phyloP scores from a whole-genome alignment of 192 early-diverging fungal genomes.

The Thamnidium elegans region DNA sequence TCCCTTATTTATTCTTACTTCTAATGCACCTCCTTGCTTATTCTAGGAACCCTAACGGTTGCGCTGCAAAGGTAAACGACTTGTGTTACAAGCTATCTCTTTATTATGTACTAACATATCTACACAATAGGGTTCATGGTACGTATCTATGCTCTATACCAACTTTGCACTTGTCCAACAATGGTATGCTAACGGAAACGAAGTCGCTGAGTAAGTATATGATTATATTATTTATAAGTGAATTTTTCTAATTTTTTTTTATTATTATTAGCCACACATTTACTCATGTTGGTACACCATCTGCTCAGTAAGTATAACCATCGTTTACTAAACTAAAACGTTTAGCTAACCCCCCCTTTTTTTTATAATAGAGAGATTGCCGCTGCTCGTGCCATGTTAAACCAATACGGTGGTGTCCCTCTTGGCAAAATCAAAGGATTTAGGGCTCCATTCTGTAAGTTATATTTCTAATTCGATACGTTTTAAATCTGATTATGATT shows the following conservation, averaged over 20 bases:
- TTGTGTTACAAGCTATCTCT: background rate
- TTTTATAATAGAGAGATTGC: constrained; percentile 40
- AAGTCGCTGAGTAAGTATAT: constrained; percentile 55
- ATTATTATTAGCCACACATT: constrained; percentile 32
- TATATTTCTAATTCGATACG: background rate
- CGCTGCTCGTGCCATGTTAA: constrained; percentile 40
- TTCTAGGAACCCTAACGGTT: constrained; percentile 46
- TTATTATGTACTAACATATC: background rate
- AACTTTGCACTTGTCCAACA: constrained; percentile 57
- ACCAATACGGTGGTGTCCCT: constrained; percentile 59
- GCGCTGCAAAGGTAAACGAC: constrained; percentile 27
- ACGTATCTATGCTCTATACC: constrained; percentile 59
- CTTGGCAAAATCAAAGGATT: constrained; percentile 57
- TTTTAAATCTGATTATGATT: background rate
- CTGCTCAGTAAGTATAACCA: constrained; percentile 33
- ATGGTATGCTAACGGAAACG: constrained; percentile 61
- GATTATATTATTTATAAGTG: background rate
- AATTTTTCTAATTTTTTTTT: constrained; percentile 8
- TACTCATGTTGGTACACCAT: constrained; percentile 36
- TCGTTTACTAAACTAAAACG: background rate
- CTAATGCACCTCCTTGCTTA: constrained; percentile 15
- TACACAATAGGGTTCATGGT: constrained; percentile 50
- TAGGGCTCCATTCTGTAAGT: constrained; percentile 58
- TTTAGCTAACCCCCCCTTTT: background rate
- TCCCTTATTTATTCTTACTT: constrained; percentile 2